Conservation (phyloP, 495 filamentous ascomycete genomes). For the Penicilliopsis zonata region DNA sequence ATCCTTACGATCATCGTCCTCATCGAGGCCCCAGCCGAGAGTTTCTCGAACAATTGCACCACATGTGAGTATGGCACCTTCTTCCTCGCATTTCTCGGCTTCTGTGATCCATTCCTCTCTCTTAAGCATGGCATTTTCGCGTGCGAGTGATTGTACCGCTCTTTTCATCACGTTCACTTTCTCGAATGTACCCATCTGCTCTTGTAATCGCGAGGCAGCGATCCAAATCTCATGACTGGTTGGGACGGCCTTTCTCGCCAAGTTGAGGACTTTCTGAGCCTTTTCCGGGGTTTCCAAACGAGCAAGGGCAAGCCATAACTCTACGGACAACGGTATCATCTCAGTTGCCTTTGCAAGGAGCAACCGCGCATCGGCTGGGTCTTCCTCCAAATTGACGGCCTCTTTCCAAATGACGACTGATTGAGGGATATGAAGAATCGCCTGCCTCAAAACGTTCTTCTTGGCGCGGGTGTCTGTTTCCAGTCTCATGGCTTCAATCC, state of each 20-base stretch:
- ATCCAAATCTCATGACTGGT: slow-evolving; percentile 95
- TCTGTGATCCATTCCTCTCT: slow-evolving; percentile 95
- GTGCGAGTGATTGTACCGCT: slow-evolving; percentile 78
- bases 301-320: slow-evolving; percentile 89
- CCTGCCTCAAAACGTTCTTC: slow-evolving; percentile 82
- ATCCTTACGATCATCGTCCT: slow-evolving; percentile 93
- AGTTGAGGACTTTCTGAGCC: slow-evolving; percentile 89
- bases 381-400: slow-evolving; percentile 90
- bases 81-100: slow-evolving; percentile 89
- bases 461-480: slow-evolving; percentile 69
- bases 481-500: slow-evolving; percentile 90
- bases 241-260: slow-evolving; percentile 83
- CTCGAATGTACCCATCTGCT: slow-evolving; percentile 65
- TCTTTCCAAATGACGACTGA: slow-evolving; percentile 95
- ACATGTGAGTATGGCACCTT: slow-evolving; percentile 79
- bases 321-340: slow-evolving; percentile 82
- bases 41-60: slow-evolving; percentile 84
- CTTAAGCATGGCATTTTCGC: slow-evolving; percentile 89
- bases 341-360: slow-evolving; percentile 88
- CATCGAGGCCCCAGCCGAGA: slow-evolving; percentile 83
- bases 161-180: slow-evolving; percentile 89
- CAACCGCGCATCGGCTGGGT: slow-evolving; percentile 71
- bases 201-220: slow-evolving; percentile 80
- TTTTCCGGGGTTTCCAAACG: slow-evolving; percentile 80
- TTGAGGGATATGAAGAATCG: slow-evolving; percentile 78